Percentiles rank a stretch among this genome's conserved stretches.
These are phyloP conservation scores for Sophora flavescens DNA, from an alignment of 306 rosid genomes.

Conservation along the genomic window DNA sequence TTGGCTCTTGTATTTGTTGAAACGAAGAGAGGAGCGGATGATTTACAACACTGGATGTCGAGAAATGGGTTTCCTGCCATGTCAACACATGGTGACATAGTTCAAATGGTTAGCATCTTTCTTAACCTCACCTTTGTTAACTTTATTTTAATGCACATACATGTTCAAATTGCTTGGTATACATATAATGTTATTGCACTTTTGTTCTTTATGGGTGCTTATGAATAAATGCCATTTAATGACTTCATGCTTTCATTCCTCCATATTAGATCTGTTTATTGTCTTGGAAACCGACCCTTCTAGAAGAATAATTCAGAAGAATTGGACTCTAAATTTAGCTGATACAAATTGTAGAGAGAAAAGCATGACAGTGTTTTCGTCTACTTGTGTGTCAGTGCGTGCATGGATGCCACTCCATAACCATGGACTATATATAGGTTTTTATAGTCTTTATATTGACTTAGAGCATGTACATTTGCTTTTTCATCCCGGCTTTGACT, in stretches of 20 bases:
- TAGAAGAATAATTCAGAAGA: not conserved
- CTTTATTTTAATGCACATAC: conserved; percentile 35
- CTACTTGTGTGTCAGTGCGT: not conserved
- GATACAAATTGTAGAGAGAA: not conserved
- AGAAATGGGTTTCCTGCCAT: conserved; percentile 84
- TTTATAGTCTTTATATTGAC: conserved; percentile 27
- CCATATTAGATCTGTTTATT: not conserved
- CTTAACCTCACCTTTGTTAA: conserved; percentile 8
- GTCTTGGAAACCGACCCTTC: not conserved
- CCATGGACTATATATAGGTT: not conserved
- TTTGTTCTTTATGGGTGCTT: not conserved
- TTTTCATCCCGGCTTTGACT: too few species aligned
- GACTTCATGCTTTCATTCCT: conserved; percentile 1
- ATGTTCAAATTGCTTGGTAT: not conserved
- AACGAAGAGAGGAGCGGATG: conserved; percentile 94
- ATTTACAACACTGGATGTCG: conserved; percentile 77
- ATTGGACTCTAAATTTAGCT: not conserved
- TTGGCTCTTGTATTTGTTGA: conserved; percentile 93
- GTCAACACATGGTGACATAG: conserved; percentile 93
- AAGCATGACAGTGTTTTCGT: not conserved
- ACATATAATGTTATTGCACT: conserved; percentile 8
- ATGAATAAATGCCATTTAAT: not conserved
- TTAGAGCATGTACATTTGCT: conserved; percentile 11
- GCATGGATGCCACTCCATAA: not conserved
- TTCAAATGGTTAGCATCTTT: conserved; percentile 71